Evolutionary conservation across 2,329 filamentous ascomycete species (phyloP).

Genomic region (Orbilia javanica): DNA sequence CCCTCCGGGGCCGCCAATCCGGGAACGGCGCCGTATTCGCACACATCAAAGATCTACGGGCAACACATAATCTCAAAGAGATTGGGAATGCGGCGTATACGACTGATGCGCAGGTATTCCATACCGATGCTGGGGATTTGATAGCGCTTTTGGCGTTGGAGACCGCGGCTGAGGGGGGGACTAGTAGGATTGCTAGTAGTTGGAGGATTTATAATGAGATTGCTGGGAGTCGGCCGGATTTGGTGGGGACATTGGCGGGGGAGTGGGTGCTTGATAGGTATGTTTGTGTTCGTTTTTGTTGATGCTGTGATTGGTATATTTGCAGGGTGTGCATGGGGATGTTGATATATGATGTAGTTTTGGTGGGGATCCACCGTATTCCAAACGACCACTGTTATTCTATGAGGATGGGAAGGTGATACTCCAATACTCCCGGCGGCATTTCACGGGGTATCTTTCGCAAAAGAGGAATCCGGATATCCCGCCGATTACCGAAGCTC

Average conservation of each 20-base stretch:
- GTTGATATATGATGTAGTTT: background rate
- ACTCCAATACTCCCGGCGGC: conserved; percentile 73
- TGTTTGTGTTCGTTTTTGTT: background rate
- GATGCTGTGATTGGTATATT: background rate
- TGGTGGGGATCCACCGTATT: conserved; percentile 59
- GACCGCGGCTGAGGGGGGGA: conserved; percentile 65
- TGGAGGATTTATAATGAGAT: conserved; percentile 72
- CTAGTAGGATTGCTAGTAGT: conserved; percentile 69
- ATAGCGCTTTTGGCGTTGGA: conserved; percentile 68
- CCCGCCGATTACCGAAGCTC: conserved; percentile 67
- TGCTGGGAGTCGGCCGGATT: conserved; percentile 69
- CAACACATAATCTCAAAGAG: conserved; percentile 64
- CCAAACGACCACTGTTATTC: conserved; percentile 70
- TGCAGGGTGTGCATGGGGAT: background rate
- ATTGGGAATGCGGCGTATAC: conserved; percentile 74
- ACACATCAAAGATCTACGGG: conserved; percentile 74
- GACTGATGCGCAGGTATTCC: conserved; percentile 73
- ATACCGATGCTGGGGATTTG: conserved; percentile 71
- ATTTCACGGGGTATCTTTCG: conserved; percentile 72
- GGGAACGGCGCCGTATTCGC: conserved; percentile 70
- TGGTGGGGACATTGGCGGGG: conserved; percentile 69
- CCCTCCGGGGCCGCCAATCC: conserved; percentile 66
- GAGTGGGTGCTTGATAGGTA: conserved; percentile 68
- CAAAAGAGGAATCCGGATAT: conserved; percentile 68
- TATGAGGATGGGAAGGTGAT: conserved; percentile 70